phyloP scores from a whole-genome alignment of 2,329 filamentous ascomycete genomes.

The Ampelomyces quisqualis region DNA sequence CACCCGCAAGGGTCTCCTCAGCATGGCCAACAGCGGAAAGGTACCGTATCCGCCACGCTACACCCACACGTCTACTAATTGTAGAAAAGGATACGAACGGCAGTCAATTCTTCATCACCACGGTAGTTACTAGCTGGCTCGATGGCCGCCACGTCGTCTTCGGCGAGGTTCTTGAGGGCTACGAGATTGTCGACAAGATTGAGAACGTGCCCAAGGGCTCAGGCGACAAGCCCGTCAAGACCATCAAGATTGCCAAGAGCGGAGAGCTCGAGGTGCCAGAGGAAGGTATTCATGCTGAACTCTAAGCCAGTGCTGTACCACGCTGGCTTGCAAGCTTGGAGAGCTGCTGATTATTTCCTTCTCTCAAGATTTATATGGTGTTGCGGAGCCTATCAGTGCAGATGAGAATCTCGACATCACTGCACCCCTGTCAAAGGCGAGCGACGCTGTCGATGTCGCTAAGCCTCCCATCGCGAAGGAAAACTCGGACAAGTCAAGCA shows the following conservation, averaged over 20 bases:
- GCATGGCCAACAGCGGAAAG: constrained; percentile 70
- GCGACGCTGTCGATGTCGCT: constrained; percentile 28
- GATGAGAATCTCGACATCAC: constrained; percentile 49
- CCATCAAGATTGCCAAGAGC: constrained; percentile 77
- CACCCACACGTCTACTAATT: not conserved
- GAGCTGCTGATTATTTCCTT: constrained; percentile 47
- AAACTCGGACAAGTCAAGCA: constrained; percentile 19
- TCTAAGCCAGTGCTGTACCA: constrained; percentile 58
- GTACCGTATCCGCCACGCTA: constrained; percentile 56
- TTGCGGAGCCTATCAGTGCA: constrained; percentile 44
- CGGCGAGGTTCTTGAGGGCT: constrained; percentile 84
- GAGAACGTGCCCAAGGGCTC: constrained; percentile 66
- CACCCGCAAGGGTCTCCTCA: constrained; percentile 78
- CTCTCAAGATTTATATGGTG: constrained; percentile 49
- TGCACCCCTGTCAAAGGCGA: constrained; percentile 15
- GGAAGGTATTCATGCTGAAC: constrained; percentile 92
- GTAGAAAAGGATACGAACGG: constrained; percentile 57
- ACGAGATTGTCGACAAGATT: constrained; percentile 76
- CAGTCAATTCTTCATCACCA: constrained; percentile 90
- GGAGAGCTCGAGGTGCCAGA: constrained; percentile 78
- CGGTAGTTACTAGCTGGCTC: constrained; percentile 76
- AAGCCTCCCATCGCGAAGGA: constrained; percentile 28
- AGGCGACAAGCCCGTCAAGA: constrained; percentile 67
- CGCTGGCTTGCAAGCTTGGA: constrained; percentile 34
- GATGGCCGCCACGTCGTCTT: constrained; percentile 85